phyloP scores from a whole-genome alignment of 139 green algal genomes.

The Closterium sp. region DNA sequence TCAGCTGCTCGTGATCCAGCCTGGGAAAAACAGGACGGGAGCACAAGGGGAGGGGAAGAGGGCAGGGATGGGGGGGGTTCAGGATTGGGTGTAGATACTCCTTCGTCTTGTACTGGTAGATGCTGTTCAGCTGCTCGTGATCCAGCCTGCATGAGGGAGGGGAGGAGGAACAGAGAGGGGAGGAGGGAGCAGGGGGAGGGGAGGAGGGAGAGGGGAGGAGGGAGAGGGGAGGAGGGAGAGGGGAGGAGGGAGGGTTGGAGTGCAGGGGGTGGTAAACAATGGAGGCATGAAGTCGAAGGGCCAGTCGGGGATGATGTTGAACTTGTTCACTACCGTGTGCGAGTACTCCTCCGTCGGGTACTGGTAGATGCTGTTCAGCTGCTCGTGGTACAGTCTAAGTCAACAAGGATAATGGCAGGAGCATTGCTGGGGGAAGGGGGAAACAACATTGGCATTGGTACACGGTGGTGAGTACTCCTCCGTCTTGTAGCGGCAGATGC shows the following conservation, averaged over 20 bases:
- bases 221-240: conserved; percentile 36
- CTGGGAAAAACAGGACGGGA: background rate
- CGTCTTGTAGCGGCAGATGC: conserved; percentile 43
- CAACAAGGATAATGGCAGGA: too few species aligned
- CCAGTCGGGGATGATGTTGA: conserved; percentile 50
- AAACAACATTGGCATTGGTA: conserved; percentile 46
- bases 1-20: conserved; percentile 47
- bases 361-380: conserved; percentile 41
- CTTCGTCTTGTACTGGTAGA: conserved; percentile 50
- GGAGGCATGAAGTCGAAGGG: conserved; percentile 44
- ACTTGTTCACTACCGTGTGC: conserved; percentile 47
- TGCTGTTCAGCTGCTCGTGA: conserved; percentile 43
- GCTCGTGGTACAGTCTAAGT: conserved; percentile 43
- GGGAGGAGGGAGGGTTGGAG: conserved; percentile 27
- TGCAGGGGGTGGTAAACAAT: conserved; percentile 25
- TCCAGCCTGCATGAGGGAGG: conserved; percentile 18
- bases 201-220: conserved; percentile 6
- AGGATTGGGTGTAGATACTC: conserved; percentile 46
- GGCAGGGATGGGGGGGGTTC: conserved; percentile 42
- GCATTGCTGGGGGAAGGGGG: conserved; percentile 34
- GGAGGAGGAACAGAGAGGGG: too few species aligned
- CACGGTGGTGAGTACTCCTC: conserved; percentile 48
- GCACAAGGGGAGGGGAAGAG: conserved; percentile 25
- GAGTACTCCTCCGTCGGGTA: conserved; percentile 53
- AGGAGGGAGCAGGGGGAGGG: too few species aligned